A percentile compares a stretch with the other conserved stretches of the same genome.
These are phyloP conservation scores for Alternaria solani DNA, from an alignment of 2,329 filamentous ascomycete species.

Conservation along the genomic window DNA sequence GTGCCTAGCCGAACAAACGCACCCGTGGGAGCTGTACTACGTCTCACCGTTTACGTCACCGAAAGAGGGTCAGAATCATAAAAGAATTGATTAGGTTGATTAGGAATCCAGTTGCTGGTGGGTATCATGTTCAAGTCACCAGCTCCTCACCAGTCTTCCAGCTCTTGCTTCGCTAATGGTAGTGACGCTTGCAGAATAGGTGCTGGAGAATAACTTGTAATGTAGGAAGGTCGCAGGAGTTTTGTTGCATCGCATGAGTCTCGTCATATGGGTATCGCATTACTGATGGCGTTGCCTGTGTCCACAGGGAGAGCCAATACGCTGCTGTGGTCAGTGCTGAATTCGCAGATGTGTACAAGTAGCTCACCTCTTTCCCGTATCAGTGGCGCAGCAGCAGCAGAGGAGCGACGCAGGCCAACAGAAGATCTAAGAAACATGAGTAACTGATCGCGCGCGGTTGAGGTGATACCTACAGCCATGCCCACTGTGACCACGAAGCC, in stretches of 20 bases:
- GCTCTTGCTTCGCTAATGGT: not conserved
- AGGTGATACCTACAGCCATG: slow-evolving; percentile 56
- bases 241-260: not conserved
- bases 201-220: not conserved
- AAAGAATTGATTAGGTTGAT: slow-evolving; percentile 2
- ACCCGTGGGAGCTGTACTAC: not conserved
- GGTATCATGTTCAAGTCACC: slow-evolving; percentile 8
- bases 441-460: slow-evolving; percentile 13
- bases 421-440: slow-evolving; percentile 51
- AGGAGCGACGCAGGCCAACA: slow-evolving; percentile 65
- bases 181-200: not conserved
- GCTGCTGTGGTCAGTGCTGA: slow-evolving; percentile 46
- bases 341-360: not conserved
- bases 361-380: slow-evolving; percentile 62
- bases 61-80: not conserved
- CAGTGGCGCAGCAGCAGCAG: slow-evolving; percentile 64
- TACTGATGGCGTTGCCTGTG: slow-evolving; percentile 59
- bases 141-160: slow-evolving; percentile 4
- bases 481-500: slow-evolving; percentile 60
- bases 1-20: not conserved
- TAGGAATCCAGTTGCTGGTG: not conserved
- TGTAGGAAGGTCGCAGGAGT: not conserved
- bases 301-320: slow-evolving; percentile 63
- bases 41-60: not conserved
- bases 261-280: slow-evolving; percentile 57